phyloP scores from a whole-genome alignment of 352 stramenopile genomes.

The Pythium myriotylum region DNA sequence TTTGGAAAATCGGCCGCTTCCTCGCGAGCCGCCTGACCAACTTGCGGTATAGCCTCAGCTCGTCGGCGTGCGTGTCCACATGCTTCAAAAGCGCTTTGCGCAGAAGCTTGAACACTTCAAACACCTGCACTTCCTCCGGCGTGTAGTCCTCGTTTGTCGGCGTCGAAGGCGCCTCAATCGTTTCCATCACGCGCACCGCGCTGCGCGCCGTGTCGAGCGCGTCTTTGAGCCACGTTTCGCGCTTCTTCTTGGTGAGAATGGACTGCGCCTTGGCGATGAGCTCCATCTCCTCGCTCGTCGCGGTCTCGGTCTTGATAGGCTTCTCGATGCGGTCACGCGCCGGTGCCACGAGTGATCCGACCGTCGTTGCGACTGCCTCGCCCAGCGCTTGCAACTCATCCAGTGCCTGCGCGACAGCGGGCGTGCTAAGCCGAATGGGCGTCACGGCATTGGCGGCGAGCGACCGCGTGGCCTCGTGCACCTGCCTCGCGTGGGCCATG shows the following conservation, averaged over 20 bases:
- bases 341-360: conserved; percentile 4
- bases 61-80: not conserved
- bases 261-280: conserved; percentile 6
- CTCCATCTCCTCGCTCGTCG: not conserved
- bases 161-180: not conserved
- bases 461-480: conserved; percentile 29
- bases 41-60: conserved; percentile 10
- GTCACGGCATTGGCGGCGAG: conserved; percentile 23
- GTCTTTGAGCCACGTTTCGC: conserved; percentile 16
- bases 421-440: conserved; percentile 13
- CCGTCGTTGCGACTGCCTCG: conserved; percentile 5
- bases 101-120: conserved; percentile 21
- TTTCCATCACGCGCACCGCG: conserved; percentile 7
- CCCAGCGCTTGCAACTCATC: conserved; percentile 39
- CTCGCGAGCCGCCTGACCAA: conserved; percentile 17
- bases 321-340: conserved; percentile 11
- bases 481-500: conserved; percentile 34
- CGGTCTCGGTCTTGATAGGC: not conserved
- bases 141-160: conserved; percentile 2
- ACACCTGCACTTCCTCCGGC: conserved; percentile 5
- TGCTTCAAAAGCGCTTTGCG: conserved; percentile 21
- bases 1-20: conserved; percentile 12
- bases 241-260: conserved; percentile 20
- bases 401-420: conserved; percentile 34
- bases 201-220: conserved; percentile 18